Evolutionary conservation across 2,329 filamentous ascomycete species (phyloP).

Genomic region (Claviceps sp.): DNA sequence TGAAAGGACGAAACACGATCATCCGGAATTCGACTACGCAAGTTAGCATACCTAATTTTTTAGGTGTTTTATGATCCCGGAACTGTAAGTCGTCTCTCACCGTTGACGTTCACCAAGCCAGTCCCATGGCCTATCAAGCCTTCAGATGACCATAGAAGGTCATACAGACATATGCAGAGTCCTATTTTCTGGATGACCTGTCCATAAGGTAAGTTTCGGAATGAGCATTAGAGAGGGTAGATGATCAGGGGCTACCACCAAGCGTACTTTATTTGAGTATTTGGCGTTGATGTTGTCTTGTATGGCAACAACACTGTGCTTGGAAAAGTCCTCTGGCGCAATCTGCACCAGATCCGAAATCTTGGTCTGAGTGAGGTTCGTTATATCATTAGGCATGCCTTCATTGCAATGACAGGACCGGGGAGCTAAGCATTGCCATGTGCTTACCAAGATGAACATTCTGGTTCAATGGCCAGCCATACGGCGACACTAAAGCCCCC

Average conservation of each 20-base stretch:
- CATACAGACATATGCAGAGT: slow-evolving; percentile 86
- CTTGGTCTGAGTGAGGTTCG: slow-evolving; percentile 51
- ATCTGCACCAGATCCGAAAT: slow-evolving; percentile 93
- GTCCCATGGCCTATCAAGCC: slow-evolving; percentile 87
- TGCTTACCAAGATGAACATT: slow-evolving; percentile 39
- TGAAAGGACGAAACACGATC: slow-evolving; percentile 90
- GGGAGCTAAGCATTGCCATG: neutral
- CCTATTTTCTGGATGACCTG: slow-evolving; percentile 86
- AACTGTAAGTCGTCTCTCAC: slow-evolving; percentile 28
- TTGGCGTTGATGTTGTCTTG: slow-evolving; percentile 96
- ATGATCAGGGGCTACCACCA: neutral
- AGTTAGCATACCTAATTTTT: neutral
- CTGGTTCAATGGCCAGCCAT: neutral
- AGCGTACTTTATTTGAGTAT: slow-evolving; percentile 73
- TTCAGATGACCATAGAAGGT: slow-evolving; percentile 78
- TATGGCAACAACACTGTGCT: slow-evolving; percentile 69
- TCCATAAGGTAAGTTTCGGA: slow-evolving; percentile 2
- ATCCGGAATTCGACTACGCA: slow-evolving; percentile 74
- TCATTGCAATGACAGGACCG: neutral
- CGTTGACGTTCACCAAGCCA: slow-evolving; percentile 87
- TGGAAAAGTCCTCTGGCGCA: slow-evolving; percentile 74
- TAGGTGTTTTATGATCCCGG: neutral
- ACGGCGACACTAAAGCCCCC: neutral
- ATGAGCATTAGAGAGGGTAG: no score
- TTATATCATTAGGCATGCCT: neutral